Percentiles rank a stretch among this genome's conserved stretches.
phyloP scores from a whole-genome alignment of 2,329 filamentous ascomycete genomes.

The Sarocladiaceae sp. region DNA sequence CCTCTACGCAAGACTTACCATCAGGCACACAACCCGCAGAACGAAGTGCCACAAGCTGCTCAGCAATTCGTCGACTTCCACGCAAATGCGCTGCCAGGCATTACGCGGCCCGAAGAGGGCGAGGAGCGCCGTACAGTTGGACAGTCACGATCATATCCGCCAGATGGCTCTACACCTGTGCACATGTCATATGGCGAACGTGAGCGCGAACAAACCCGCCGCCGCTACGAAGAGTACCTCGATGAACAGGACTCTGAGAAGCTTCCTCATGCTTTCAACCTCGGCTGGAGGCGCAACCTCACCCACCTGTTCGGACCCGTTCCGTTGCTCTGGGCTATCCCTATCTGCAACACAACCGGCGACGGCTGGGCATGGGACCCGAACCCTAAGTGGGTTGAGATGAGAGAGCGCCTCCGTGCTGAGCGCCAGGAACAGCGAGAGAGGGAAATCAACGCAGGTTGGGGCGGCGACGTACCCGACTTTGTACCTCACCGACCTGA shows the following conservation, averaged over 20 bases:
- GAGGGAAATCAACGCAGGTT: slow-evolving; percentile 61
- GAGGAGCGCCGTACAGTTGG: slow-evolving; percentile 44
- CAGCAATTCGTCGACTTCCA: slow-evolving; percentile 77
- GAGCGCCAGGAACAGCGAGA: slow-evolving; percentile 55
- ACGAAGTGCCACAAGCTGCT: slow-evolving; percentile 45
- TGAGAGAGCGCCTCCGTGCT: slow-evolving; percentile 53
- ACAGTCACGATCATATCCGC: slow-evolving; percentile 18
- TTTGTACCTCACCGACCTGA: slow-evolving; percentile 6
- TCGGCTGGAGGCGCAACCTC: slow-evolving; percentile 77
- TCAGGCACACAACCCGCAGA: slow-evolving; percentile 48
- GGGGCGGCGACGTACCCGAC: slow-evolving; percentile 40
- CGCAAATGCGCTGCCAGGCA: slow-evolving; percentile 71
- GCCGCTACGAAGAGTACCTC: slow-evolving; percentile 65
- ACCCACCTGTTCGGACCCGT: slow-evolving; percentile 72
- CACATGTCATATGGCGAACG: slow-evolving; percentile 49
- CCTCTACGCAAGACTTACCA: slow-evolving; percentile 66
- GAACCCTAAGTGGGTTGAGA: slow-evolving; percentile 69
- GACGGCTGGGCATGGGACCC: slow-evolving; percentile 95
- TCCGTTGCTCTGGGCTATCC: slow-evolving; percentile 69
- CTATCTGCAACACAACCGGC: slow-evolving; percentile 77
- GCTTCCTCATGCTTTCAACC: slow-evolving; percentile 88
- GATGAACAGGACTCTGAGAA: slow-evolving; percentile 84
- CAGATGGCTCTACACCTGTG: slow-evolving; percentile 30
- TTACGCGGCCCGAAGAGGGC: slow-evolving; percentile 76
- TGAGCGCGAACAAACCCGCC: slow-evolving; percentile 47